Conservation (phyloP, 208 protist species). For the Leishmania lainsoni region DNA sequence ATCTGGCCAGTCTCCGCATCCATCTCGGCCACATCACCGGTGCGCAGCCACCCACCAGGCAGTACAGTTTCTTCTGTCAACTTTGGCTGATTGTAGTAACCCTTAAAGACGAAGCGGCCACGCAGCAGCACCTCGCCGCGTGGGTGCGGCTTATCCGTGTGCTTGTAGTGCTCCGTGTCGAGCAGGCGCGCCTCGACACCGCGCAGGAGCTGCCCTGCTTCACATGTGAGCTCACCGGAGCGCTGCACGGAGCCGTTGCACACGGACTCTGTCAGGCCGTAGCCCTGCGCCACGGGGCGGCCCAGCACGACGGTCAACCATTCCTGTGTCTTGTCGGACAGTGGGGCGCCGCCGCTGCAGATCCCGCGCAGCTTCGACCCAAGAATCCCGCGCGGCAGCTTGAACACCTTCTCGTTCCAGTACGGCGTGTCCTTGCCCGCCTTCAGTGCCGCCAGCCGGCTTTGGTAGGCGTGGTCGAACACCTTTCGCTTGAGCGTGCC, state of each 20-base stretch:
- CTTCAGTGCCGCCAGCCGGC: constrained; percentile 62
- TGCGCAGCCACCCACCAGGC: constrained; percentile 84
- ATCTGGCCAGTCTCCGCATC: constrained; percentile 44
- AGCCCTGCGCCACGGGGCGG: constrained; percentile 76
- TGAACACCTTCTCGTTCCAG: constrained; percentile 88
- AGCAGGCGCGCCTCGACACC: constrained; percentile 90
- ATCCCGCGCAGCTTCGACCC: constrained; percentile 71
- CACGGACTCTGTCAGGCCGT: constrained; percentile 91
- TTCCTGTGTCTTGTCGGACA: constrained; percentile 80
- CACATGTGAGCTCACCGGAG: constrained; percentile 61
- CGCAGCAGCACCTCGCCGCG: constrained; percentile 88
- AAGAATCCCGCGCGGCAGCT: constrained; percentile 45
- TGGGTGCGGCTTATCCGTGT: constrained; percentile 78
- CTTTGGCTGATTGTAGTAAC: constrained; percentile 88
- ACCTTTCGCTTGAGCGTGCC: constrained; percentile 69
- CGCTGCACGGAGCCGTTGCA: constrained; percentile 73
- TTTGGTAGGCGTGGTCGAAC: constrained; percentile 75
- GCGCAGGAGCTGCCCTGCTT: constrained; percentile 72
- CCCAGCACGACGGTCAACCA: constrained; percentile 84
- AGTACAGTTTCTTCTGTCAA: constrained; percentile 75
- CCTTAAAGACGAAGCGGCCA: constrained; percentile 76
- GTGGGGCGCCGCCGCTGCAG: constrained; percentile 82
- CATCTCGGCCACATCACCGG: constrained; percentile 87
- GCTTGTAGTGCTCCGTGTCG: constrained; percentile 88
- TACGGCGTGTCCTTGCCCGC: constrained; percentile 81